Evolutionary conservation across 2,329 filamentous ascomycete genomes (phyloP), one percentile per base, ranked within the genome.

Genomic region (Lasiodiplodia sp.): DNA sequence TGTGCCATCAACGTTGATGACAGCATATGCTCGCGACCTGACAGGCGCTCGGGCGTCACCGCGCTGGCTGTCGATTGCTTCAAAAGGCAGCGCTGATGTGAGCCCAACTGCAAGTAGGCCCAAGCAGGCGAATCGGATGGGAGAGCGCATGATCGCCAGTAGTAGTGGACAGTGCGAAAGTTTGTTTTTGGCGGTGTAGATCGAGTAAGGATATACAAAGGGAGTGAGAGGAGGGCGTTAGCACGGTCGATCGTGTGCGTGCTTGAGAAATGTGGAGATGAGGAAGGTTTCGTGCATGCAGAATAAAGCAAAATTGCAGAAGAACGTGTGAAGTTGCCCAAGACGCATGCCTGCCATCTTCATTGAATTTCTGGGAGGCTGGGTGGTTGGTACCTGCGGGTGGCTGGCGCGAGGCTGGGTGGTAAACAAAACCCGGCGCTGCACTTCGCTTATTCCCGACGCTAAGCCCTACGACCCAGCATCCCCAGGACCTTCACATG

Each of bases 381-480:
- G 62, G 66, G 55, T 51, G 56, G 65, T 47, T 60, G 53, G 56
- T 31, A 44, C n/a, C 18, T 49, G 53, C 53, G 40, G 58, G 65
- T 57, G 65, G 65, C 65, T 67, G 65, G 65, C 55, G 25, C 38
- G 49, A 23, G 66, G 66, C 66, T 68, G 66, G 66, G 56, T 40
- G 16, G 53, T 62, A 56, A 68, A 68, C 57, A 66, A 47, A 57
- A 44, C 65, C 31, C 40, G 53, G 52, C 44, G 28, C 53, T 58
- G 14, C 4, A n/a, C 55, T 47, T 63, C 57, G 66, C 66, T 68
- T 63, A 62, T 47, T 55, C 31, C 66, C 66, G 66, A 60, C 56
- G 57, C 66, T 68, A 68, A 68, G 66, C 66, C 66, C 44, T 68
- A 68, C 25, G 40, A 25, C 51, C 53, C 53, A 21, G n/a, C 38